Percentiles rank a stretch among this genome's conserved stretches.
phyloP scores from a whole-genome alignment of 768 basidiomycete species.

The Termitomyces sp. region DNA sequence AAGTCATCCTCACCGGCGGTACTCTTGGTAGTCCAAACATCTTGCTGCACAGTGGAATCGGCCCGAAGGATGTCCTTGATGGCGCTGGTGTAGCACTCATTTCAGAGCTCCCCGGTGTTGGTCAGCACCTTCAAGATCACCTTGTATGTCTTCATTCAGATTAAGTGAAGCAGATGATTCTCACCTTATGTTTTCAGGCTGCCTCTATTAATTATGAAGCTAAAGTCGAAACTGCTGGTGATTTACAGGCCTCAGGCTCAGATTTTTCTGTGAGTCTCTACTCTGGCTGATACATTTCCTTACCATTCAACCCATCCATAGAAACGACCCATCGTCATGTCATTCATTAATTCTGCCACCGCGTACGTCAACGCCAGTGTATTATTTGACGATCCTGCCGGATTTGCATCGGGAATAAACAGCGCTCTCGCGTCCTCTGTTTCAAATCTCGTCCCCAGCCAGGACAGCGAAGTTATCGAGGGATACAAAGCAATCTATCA shows the following conservation, averaged over 20 bases:
- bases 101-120: conserved; percentile 53
- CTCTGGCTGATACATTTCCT: not conserved
- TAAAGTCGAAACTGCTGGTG: conserved; percentile 27
- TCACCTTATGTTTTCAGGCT: conserved; percentile 2
- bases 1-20: conserved; percentile 45
- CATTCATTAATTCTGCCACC: conserved; percentile 60
- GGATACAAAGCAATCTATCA: conserved; percentile 57
- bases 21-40: conserved; percentile 49
- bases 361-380: conserved; percentile 51
- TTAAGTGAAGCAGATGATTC: too few species aligned
- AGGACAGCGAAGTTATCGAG: conserved; percentile 7
- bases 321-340: conserved; percentile 35
- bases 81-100: conserved; percentile 39
- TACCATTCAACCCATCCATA: conserved; percentile 2
- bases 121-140: conserved; percentile 54
- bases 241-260: conserved; percentile 22
- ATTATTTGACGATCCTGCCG: conserved; percentile 28
- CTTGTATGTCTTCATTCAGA: conserved; percentile 18
- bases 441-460: conserved; percentile 9
- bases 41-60: conserved; percentile 54
- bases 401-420: conserved; percentile 4
- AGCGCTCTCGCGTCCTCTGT: conserved; percentile 4
- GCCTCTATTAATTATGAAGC: conserved; percentile 12
- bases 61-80: conserved; percentile 46
- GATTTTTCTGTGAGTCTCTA: conserved; percentile 24